A percentile compares a stretch with the other conserved stretches of the same genome.
phyloP scores from a whole-genome alignment of 23 red algal species.

The Gracilaria domingensis region DNA sequence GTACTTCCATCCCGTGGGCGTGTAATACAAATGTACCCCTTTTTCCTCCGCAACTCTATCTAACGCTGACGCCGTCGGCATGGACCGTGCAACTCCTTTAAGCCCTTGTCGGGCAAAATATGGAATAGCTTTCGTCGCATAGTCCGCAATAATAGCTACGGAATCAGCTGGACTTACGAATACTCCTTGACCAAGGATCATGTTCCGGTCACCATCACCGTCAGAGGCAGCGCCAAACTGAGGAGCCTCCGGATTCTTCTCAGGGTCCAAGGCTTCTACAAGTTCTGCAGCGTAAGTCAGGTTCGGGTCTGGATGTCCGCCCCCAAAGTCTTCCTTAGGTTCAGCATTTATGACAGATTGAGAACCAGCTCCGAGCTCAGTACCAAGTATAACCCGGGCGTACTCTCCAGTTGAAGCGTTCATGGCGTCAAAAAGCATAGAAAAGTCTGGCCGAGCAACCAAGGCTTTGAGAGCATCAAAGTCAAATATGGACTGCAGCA shows the following conservation, averaged over 20 bases:
- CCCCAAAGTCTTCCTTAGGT: slow-evolving; percentile 84
- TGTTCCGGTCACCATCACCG: slow-evolving; percentile 97
- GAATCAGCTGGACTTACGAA: slow-evolving; percentile 96
- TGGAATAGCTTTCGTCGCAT: slow-evolving; percentile 76
- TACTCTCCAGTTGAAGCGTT: slow-evolving; percentile 79
- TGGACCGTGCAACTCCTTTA: slow-evolving; percentile 88
- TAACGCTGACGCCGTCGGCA: slow-evolving; percentile 84
- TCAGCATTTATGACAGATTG: slow-evolving; percentile 50
- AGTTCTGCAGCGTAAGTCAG: slow-evolving; percentile 77
- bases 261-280: slow-evolving; percentile 31
- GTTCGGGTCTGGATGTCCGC: slow-evolving; percentile 87
- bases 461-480: slow-evolving; percentile 66
- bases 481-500: slow-evolving; percentile 87
- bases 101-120: slow-evolving; percentile 70
- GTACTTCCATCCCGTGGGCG: slow-evolving; percentile 97
- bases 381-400: slow-evolving; percentile 70
- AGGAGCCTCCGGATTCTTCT: slow-evolving; percentile 40
- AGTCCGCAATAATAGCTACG: slow-evolving; percentile 90
- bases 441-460: slow-evolving; percentile 84
- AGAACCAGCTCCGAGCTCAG: slow-evolving; percentile 61
- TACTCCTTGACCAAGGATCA: slow-evolving; percentile 87
- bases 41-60: slow-evolving; percentile 82
- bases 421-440: slow-evolving; percentile 90
- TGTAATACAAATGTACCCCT: slow-evolving; percentile 71
- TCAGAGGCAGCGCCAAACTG: slow-evolving; percentile 93